These are phyloP conservation scores for Phanerochaete carnosa DNA, from an alignment of 768 basidiomycete species.

Conservation along the genomic window DNA sequence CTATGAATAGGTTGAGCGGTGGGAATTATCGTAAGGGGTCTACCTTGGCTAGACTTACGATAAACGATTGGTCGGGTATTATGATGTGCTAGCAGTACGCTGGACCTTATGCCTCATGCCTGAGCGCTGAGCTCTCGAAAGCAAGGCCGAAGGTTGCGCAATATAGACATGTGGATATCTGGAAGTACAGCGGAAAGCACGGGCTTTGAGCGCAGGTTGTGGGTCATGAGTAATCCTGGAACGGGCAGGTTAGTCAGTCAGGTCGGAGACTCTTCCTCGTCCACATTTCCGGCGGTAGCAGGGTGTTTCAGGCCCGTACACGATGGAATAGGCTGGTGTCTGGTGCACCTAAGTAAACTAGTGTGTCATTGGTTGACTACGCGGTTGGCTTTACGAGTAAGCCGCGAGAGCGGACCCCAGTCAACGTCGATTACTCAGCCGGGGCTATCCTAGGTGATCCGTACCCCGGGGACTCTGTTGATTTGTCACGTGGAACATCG, in stretches of 20 bases:
- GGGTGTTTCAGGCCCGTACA: no score
- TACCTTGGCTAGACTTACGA: no score
- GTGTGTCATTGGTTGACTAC: no score
- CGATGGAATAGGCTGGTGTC: no score
- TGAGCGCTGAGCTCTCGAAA: no score
- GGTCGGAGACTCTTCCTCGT: background rate
- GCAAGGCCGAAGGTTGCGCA: background rate
- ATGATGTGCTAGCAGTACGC: background rate
- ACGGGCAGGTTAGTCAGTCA: background rate
- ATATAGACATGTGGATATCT: conserved; percentile 1
- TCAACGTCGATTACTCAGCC: background rate
- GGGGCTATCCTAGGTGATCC: background rate
- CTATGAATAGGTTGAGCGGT: no score
- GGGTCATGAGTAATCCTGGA: background rate
- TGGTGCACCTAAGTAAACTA: no score
- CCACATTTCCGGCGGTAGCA: background rate
- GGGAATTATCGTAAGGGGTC: no score
- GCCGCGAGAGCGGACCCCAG: background rate
- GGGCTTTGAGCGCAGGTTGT: conserved; percentile 1
- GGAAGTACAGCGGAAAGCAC: background rate
- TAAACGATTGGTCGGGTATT: no score
- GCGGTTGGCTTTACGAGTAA: background rate
- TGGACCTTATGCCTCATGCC: background rate
- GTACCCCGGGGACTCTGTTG: conserved; percentile 7
- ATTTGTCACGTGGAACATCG: conserved; percentile 12